These are phyloP conservation scores for Chlorencoelia australis DNA, from an alignment of 2,329 filamentous ascomycete species.

Conservation along the genomic window DNA sequence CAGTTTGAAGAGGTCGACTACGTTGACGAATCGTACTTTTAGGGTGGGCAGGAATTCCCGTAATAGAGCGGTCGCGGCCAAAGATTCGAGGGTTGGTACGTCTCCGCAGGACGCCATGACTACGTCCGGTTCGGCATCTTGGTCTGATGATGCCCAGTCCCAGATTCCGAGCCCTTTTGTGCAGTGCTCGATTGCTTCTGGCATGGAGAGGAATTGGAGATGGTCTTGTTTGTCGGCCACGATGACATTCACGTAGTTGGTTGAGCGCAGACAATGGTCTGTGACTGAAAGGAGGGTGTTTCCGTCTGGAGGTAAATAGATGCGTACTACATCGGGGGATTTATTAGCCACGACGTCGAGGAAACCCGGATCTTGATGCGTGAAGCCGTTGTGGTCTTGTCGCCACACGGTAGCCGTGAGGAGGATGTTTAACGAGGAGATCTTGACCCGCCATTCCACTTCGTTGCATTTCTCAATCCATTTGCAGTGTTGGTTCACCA, in stretches of 20 bases:
- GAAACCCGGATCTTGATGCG: constrained; percentile 72
- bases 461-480: constrained; percentile 78
- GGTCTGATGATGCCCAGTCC: constrained; percentile 66
- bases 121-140: constrained; percentile 57
- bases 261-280: constrained; percentile 63
- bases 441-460: constrained; percentile 64
- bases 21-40: constrained; percentile 71
- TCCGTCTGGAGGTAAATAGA: constrained; percentile 71
- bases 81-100: constrained; percentile 61
- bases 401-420: constrained; percentile 72
- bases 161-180: constrained; percentile 72
- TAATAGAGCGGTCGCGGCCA: constrained; percentile 65
- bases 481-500: constrained; percentile 82
- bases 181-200: constrained; percentile 64
- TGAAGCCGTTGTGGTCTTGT: constrained; percentile 75
- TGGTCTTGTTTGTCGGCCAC: constrained; percentile 75
- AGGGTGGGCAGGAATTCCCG: constrained; percentile 61
- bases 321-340: constrained; percentile 67
- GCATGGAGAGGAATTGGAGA: constrained; percentile 65
- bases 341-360: constrained; percentile 73
- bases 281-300: constrained; percentile 68
- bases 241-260: constrained; percentile 74
- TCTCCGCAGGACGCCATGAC: constrained; percentile 72
- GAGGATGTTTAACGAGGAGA: constrained; percentile 70
- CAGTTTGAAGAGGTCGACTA: constrained; percentile 72